Conservation (phyloP, 345 rosid genomes). For the Eutrema heterophyllum region DNA sequence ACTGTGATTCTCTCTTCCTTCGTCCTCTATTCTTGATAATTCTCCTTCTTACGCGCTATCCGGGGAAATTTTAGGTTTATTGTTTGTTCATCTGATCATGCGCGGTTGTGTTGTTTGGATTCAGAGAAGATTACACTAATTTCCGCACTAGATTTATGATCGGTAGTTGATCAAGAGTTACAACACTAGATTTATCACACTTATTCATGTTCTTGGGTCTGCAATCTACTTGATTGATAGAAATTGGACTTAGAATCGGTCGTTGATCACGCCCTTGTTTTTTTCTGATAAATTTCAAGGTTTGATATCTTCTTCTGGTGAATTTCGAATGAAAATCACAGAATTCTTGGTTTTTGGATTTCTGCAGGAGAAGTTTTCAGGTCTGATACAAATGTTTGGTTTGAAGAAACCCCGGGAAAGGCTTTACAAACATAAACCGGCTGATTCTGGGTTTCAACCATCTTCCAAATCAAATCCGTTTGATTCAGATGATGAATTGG, state of each 20-base stretch:
- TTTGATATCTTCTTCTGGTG: background rate
- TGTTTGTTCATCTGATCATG: too few relatives aligned
- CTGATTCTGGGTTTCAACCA: slow-evolving; percentile 32
- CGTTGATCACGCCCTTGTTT: background rate
- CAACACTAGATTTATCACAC: background rate
- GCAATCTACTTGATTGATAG: background rate
- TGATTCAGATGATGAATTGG: slow-evolving; percentile 64
- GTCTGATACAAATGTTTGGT: slow-evolving; percentile 41
- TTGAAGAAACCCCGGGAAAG: slow-evolving; percentile 51
- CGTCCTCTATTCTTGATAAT: too few relatives aligned
- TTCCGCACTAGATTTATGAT: too few relatives aligned
- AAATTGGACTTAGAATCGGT: background rate
- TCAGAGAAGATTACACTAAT: background rate
- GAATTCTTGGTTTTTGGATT: background rate
- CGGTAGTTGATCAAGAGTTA: background rate
- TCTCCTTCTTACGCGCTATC: too few relatives aligned
- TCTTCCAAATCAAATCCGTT: slow-evolving; percentile 70
- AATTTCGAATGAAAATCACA: background rate
- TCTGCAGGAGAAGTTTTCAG: background rate
- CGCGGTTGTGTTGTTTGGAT: background rate
- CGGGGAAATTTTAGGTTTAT: too few relatives aligned
- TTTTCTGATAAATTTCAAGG: background rate
- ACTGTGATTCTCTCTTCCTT: background rate
- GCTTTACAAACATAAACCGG: slow-evolving; percentile 37
- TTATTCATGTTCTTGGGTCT: background rate